Evolutionary conservation across 768 basidiomycete genomes (phyloP).

Genomic region (Mycena galopus): DNA sequence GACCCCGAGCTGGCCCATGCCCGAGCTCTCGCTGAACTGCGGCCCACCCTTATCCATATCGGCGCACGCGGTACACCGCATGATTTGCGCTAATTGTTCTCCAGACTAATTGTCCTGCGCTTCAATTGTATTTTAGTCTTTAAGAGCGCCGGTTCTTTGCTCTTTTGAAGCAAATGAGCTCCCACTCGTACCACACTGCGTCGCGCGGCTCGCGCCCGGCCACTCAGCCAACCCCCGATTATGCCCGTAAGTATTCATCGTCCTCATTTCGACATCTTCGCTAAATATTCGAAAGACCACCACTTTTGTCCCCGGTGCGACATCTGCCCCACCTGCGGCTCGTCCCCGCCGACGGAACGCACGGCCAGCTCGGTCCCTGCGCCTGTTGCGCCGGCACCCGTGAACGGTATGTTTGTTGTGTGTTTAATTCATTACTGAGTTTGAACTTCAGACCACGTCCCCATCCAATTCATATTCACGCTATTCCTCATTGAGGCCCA

Average conservation of each 20-base stretch:
- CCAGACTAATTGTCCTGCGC: conserved; percentile 27
- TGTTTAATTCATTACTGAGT: conserved; percentile 3
- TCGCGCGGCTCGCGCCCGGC: conserved; percentile 22
- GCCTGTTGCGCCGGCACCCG: conserved; percentile 7
- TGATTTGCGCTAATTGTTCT: conserved; percentile 25
- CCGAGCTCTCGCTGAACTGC: too few relatives aligned
- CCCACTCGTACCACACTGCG: conserved; percentile 6
- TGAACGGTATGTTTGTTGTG: conserved; percentile 13
- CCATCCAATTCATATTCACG: conserved; percentile 24
- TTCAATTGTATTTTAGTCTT: neutral
- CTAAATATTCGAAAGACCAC: conserved; percentile 13
- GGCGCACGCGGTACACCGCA: conserved; percentile 11
- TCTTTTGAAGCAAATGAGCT: conserved; percentile 16
- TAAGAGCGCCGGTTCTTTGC: neutral
- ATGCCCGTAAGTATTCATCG: conserved; percentile 7
- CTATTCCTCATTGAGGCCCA: conserved; percentile 18
- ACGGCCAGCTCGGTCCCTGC: neutral
- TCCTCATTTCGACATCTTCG: neutral
- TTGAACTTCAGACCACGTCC: conserved; percentile 10
- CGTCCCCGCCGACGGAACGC: neutral
- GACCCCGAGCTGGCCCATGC: too few relatives aligned
- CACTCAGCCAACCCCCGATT: neutral
- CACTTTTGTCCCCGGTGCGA: conserved; percentile 18
- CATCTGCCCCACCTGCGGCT: conserved; percentile 20
- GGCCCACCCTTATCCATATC: neutral